Evolutionary conservation across 805 yeast species (phyloP).

Genomic region (Ogataea minuta): DNA sequence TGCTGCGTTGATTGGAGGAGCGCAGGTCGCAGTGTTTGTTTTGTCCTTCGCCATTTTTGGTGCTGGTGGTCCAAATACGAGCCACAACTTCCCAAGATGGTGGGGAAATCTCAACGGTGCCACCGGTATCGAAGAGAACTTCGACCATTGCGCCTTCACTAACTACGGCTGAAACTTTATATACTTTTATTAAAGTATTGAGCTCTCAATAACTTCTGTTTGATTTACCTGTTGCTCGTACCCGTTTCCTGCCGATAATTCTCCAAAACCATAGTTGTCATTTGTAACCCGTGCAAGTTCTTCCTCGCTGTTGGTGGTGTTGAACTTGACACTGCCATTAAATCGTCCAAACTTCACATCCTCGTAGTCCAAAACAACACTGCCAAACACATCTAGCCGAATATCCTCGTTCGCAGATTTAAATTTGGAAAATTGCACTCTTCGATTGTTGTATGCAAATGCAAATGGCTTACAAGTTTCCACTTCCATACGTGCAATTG

Average conservation of each 20-base stretch:
- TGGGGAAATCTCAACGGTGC: constrained; percentile 31
- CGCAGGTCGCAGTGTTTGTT: constrained; percentile 33
- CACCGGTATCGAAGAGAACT: constrained; percentile 16
- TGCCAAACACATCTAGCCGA: constrained; percentile 16
- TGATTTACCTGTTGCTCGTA: neutral
- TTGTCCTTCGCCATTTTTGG: constrained; percentile 34
- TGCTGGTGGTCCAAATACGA: constrained; percentile 31
- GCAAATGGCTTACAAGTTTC: constrained; percentile 46
- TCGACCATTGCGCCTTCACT: constrained; percentile 17
- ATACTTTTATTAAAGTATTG: neutral
- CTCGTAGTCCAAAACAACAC: constrained; percentile 9
- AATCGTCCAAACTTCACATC: constrained; percentile 21
- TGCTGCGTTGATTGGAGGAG: constrained; percentile 50
- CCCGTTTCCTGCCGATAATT: neutral
- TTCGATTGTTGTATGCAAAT: constrained; percentile 26
- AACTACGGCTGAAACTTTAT: constrained; percentile 8
- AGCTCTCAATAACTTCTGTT: constrained; percentile 1
- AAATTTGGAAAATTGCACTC: constrained; percentile 25
- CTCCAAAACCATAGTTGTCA: neutral
- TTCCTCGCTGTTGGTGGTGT: constrained; percentile 6
- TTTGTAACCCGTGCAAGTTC: constrained; percentile 4
- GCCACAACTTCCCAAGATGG: constrained; percentile 32
- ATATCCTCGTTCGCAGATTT: constrained; percentile 7
- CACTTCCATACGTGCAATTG: constrained; percentile 52
- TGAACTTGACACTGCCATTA: constrained; percentile 20